Conservation (phyloP, 2,329 filamentous ascomycete species). For the Colletotrichum destructivum region DNA sequence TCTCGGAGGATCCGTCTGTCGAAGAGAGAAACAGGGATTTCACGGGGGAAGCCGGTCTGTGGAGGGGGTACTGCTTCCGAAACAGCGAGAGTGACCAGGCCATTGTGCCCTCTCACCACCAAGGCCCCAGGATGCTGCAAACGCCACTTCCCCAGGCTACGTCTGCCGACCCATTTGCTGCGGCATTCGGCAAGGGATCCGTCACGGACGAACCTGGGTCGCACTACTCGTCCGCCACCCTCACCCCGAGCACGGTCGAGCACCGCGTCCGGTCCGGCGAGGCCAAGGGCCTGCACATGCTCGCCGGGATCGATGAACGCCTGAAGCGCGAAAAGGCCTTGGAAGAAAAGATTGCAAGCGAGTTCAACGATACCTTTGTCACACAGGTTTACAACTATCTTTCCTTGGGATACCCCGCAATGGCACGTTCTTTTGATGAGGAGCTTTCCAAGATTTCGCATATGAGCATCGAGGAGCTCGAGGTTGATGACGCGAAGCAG, state of each 20-base stretch:
- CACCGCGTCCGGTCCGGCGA: constrained; percentile 49
- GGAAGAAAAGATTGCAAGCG: constrained; percentile 69
- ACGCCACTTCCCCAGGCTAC: constrained; percentile 63
- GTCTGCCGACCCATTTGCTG: constrained; percentile 60
- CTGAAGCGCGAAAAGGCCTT: constrained; percentile 65
- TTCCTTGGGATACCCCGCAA: constrained; percentile 90
- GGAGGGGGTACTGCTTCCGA: constrained; percentile 80
- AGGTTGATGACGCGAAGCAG: constrained; percentile 76
- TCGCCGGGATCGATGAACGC: constrained; percentile 67
- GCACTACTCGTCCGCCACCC: constrained; percentile 46
- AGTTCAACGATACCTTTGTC: constrained; percentile 88
- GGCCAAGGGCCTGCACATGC: constrained; percentile 63
- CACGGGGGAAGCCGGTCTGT: constrained; percentile 76
- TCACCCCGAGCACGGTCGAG: constrained; percentile 46
- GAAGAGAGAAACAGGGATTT: constrained; percentile 68
- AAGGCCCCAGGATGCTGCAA: constrained; percentile 64
- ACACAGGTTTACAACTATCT: constrained; percentile 99
- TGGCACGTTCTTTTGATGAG: constrained; percentile 85
- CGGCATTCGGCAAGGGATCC: constrained; percentile 56
- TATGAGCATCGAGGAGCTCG: constrained; percentile 78
- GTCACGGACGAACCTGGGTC: constrained; percentile 59
- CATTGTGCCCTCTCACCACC: constrained; percentile 59
- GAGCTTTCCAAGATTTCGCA: constrained; percentile 87
- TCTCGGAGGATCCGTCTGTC: constrained; percentile 60
- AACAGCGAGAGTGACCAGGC: constrained; percentile 52